These are phyloP conservation scores for Boletales sp. DNA, from an alignment of 768 basidiomycete species.

Conservation along the genomic window DNA sequence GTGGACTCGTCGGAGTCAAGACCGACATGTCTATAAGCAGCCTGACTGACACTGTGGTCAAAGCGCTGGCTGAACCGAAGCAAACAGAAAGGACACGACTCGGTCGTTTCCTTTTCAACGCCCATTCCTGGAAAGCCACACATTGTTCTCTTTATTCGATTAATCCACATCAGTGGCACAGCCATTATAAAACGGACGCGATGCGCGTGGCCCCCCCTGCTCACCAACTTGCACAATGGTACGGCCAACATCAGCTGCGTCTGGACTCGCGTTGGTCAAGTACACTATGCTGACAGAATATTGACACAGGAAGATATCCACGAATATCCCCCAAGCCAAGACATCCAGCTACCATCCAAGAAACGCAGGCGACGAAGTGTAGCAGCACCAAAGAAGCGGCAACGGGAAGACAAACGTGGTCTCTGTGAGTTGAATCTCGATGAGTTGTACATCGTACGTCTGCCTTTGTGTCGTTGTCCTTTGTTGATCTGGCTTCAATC, in stretches of 20 bases:
- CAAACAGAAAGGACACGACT: neutral
- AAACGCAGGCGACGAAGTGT: slow-evolving; percentile 2
- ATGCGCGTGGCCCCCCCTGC: slow-evolving; percentile 29
- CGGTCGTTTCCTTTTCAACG: too few relatives aligned
- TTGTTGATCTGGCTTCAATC: neutral
- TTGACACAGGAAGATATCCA: neutral
- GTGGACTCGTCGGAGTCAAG: too few relatives aligned
- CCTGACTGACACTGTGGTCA: neutral
- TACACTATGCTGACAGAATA: neutral
- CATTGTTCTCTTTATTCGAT: neutral
- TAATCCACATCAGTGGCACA: slow-evolving; percentile 4
- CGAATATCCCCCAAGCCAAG: neutral
- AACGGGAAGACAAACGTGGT: slow-evolving; percentile 2
- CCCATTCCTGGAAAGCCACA: too few relatives aligned
- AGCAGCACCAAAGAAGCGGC: slow-evolving; percentile 7
- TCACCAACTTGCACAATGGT: slow-evolving; percentile 12
- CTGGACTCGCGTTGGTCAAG: neutral
- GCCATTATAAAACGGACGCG: slow-evolving; percentile 13
- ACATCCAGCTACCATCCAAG: neutral
- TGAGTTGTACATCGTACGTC: slow-evolving; percentile 17
- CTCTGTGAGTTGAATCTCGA: slow-evolving; percentile 18
- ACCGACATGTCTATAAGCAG: too few relatives aligned
- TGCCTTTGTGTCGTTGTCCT: neutral
- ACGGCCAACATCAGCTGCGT: neutral
- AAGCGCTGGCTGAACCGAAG: neutral